Conservation (phyloP, 2,329 filamentous ascomycete genomes). For the Tolypocladium paradoxum region DNA sequence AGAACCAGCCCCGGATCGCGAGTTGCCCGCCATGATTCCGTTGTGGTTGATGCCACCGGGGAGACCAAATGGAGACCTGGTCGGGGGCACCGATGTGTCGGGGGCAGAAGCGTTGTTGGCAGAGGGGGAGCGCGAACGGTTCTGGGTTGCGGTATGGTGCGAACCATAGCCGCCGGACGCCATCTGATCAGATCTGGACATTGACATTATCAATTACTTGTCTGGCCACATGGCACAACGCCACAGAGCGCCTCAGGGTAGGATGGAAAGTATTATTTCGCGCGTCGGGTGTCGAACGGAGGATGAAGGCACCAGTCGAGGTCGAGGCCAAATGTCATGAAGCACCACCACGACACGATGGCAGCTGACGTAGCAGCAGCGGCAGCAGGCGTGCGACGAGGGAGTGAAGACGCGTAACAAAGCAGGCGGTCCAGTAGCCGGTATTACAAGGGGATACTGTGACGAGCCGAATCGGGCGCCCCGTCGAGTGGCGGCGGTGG, state of each 20-base stretch:
- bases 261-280: neutral
- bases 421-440: slow-evolving; percentile 16
- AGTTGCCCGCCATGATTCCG: slow-evolving; percentile 46
- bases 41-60: slow-evolving; percentile 49
- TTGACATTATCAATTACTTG: slow-evolving; percentile 88
- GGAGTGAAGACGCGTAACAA: slow-evolving; percentile 1
- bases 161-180: slow-evolving; percentile 75
- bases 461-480: slow-evolving; percentile 6
- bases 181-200: slow-evolving; percentile 75
- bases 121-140: slow-evolving; percentile 69
- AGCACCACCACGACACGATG: neutral
- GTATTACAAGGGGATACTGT: slow-evolving; percentile 23
- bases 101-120: slow-evolving; percentile 71
- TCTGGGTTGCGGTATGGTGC: slow-evolving; percentile 51
- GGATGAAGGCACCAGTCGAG: neutral
- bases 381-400: neutral
- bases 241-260: slow-evolving; percentile 3
- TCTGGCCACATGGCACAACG: slow-evolving; percentile 35
- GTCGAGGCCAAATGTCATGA: neutral
- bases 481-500: slow-evolving; percentile 1
- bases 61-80: slow-evolving; percentile 65
- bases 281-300: neutral
- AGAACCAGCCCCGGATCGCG: slow-evolving; percentile 83
- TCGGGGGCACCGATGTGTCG: slow-evolving; percentile 53
- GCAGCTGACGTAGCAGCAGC: neutral